phyloP scores from a whole-genome alignment of 192 early-diverging fungal genomes.

The Coemansia sp. region DNA sequence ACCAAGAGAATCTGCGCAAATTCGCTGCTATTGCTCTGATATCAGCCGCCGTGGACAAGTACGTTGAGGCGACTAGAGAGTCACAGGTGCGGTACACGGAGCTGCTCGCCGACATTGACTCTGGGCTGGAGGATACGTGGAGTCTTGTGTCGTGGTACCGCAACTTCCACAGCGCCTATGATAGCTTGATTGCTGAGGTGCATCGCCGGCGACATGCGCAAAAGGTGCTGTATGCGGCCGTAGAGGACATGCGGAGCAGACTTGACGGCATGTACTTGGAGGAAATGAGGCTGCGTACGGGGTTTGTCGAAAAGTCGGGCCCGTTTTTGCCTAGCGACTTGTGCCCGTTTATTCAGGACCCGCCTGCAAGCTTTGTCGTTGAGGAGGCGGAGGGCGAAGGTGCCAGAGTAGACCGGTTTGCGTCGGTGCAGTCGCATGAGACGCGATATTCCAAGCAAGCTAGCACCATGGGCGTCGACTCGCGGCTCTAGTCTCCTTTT shows the following conservation, averaged over 20 bases:
- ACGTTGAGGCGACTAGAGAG: conserved; percentile 7
- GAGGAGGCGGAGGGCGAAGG: conserved; percentile 43
- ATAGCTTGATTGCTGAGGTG: conserved; percentile 48
- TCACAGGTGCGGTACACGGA: conserved; percentile 27
- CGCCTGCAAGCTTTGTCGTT: conserved; percentile 40
- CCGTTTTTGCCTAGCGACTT: conserved; percentile 53
- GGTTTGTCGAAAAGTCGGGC: conserved; percentile 47
- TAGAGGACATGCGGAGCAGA: conserved; percentile 49
- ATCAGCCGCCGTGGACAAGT: conserved; percentile 20
- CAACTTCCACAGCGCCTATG: conserved; percentile 50
- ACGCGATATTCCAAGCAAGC: conserved; percentile 36
- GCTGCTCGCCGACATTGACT: conserved; percentile 21
- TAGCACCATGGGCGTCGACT: conserved; percentile 14
- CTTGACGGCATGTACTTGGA: conserved; percentile 38
- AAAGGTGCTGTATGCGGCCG: conserved; percentile 22
- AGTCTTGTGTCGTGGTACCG: conserved; percentile 54
- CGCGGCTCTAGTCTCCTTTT: conserved; percentile 2
- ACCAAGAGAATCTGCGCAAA: conserved; percentile 28
- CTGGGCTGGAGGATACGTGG: conserved; percentile 41
- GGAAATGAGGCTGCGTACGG: conserved; percentile 32
- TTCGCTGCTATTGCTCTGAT: conserved; percentile 28
- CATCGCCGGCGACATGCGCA: conserved; percentile 49
- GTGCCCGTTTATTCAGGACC: conserved; percentile 58
- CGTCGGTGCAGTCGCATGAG: conserved; percentile 53
- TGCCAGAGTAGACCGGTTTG: conserved; percentile 17